Evolutionary conservation across 345 rosid genomes (phyloP).

Genomic region (Hibiscus mutabilis): DNA sequence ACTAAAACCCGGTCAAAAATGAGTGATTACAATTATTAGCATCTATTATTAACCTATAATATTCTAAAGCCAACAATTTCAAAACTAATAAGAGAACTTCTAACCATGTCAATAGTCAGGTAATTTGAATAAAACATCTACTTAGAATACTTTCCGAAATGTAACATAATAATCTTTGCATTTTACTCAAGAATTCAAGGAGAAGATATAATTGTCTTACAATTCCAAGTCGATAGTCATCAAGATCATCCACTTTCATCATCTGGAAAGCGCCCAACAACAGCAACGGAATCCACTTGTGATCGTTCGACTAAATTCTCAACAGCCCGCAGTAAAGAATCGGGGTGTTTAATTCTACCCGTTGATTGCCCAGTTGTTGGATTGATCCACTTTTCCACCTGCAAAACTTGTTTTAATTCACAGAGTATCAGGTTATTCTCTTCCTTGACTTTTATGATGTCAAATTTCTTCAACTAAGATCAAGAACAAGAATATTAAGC

Average conservation of each 20-base stretch:
- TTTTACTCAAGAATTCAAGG: background rate
- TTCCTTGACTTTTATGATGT: background rate
- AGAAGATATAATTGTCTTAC: slow-evolving; percentile 19
- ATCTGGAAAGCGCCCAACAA: slow-evolving; percentile 51
- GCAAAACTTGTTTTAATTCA: slow-evolving; percentile 13
- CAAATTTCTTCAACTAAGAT: slow-evolving; percentile 3
- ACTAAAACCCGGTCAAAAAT: no score
- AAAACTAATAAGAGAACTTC: background rate
- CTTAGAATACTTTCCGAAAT: background rate
- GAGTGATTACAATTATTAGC: no score
- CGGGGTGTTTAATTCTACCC: slow-evolving; percentile 53
- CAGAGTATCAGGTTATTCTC: background rate
- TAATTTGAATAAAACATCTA: no score
- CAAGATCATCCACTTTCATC: slow-evolving; percentile 40
- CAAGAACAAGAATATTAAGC: background rate
- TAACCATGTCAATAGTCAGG: background rate
- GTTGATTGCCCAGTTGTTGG: slow-evolving; percentile 52
- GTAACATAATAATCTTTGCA: background rate
- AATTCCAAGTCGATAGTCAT: slow-evolving; percentile 51
- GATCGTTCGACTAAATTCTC: slow-evolving; percentile 30
- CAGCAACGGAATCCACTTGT: slow-evolving; percentile 49
- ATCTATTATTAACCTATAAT: no score
- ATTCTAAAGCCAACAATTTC: background rate
- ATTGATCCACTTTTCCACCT: slow-evolving; percentile 58
- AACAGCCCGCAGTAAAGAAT: slow-evolving; percentile 40